Percentiles rank a stretch among this genome's conserved stretches.
Evolutionary conservation across 2,329 filamentous ascomycete species (phyloP).

Genomic region (Cladosporium oxysporum): DNA sequence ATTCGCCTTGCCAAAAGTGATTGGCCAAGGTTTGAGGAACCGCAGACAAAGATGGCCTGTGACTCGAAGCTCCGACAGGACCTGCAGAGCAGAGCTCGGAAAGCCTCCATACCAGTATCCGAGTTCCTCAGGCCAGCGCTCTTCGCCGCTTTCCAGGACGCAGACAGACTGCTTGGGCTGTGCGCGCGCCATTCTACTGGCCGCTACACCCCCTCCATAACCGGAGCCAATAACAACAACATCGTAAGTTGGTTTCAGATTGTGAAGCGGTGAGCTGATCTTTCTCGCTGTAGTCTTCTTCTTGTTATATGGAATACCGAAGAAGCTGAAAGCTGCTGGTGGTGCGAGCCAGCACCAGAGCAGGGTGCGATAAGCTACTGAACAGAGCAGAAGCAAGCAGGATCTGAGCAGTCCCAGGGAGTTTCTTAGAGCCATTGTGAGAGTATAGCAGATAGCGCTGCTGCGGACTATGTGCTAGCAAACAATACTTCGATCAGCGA

Average conservation of each 20-base stretch:
- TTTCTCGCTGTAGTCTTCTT: neutral
- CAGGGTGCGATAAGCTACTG: neutral
- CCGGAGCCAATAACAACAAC: conserved; percentile 69
- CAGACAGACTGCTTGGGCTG: conserved; percentile 57
- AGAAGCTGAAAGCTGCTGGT: neutral
- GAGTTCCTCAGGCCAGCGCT: conserved; percentile 64
- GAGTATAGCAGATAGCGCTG: neutral
- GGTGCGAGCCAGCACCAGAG: neutral
- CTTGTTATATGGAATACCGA: neutral
- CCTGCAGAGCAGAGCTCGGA: conserved; percentile 52
- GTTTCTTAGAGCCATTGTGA: neutral
- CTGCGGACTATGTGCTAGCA: neutral
- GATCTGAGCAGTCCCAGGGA: neutral
- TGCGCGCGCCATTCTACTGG: conserved; percentile 63
- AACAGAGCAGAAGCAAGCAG: neutral
- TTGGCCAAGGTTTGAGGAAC: conserved; percentile 42
- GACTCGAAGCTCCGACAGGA: conserved; percentile 56
- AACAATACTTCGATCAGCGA: neutral
- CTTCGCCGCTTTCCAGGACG: conserved; percentile 64
- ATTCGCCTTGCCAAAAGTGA: conserved; percentile 56
- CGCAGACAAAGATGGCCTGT: conserved; percentile 54
- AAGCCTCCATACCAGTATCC: conserved; percentile 40
- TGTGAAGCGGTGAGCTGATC: conserved; percentile 21
- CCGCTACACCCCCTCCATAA: conserved; percentile 68
- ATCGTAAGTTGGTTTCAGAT: conserved; percentile 53